A percentile compares a stretch with the other conserved stretches of the same genome.
phyloP scores from a whole-genome alignment of 2,329 filamentous ascomycete species.

The Saccharata proteae region DNA sequence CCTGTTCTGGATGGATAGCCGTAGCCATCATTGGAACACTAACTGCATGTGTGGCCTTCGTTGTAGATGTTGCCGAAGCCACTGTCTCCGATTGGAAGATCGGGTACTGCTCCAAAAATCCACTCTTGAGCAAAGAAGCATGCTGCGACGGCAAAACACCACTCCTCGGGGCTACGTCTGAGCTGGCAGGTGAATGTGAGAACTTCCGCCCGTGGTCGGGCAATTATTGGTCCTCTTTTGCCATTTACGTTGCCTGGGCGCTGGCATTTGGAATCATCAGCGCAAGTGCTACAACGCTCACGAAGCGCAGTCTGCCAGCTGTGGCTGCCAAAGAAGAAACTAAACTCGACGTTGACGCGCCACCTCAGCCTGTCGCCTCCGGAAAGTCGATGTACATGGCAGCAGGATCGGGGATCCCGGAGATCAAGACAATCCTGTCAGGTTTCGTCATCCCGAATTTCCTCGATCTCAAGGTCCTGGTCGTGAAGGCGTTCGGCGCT shows the following conservation, averaged over 20 bases:
- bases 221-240: slow-evolving; percentile 31
- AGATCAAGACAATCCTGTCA: slow-evolving; percentile 50
- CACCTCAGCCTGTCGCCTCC: slow-evolving; percentile 11
- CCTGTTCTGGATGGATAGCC: slow-evolving; percentile 44
- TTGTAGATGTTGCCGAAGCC: slow-evolving; percentile 43
- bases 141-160: slow-evolving; percentile 33
- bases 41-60: slow-evolving; percentile 43
- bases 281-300: slow-evolving; percentile 37
- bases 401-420: slow-evolving; percentile 46
- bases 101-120: slow-evolving; percentile 40
- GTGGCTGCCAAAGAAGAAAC: slow-evolving; percentile 22
- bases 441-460: slow-evolving; percentile 50
- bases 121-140: slow-evolving; percentile 35
- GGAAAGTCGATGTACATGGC: slow-evolving; percentile 48
- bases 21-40: slow-evolving; percentile 41
- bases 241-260: slow-evolving; percentile 38
- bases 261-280: slow-evolving; percentile 39
- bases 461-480: slow-evolving; percentile 41
- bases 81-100: slow-evolving; percentile 46
- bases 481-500: slow-evolving; percentile 47
- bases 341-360: slow-evolving; percentile 12
- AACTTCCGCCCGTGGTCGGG: slow-evolving; percentile 34
- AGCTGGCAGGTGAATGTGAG: slow-evolving; percentile 22
- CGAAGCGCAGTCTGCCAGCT: slow-evolving; percentile 37
- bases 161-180: slow-evolving; percentile 14